Conservation (phyloP, 345 rosid species). For the Hypericum androsaemum region DNA sequence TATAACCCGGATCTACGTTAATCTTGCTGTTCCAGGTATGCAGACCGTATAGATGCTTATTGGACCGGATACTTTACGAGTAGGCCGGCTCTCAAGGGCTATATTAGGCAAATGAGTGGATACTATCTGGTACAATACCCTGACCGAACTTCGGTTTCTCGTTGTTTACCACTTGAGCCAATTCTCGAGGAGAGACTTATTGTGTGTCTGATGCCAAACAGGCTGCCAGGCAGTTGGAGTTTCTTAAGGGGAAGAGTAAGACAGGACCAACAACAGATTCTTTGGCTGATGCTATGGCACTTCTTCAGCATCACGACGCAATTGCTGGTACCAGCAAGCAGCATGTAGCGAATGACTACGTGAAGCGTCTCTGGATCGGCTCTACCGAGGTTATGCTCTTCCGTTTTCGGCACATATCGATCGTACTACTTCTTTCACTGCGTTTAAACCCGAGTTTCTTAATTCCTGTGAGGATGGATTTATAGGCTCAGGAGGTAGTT, state of each 20-base stretch:
- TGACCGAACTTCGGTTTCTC: background rate
- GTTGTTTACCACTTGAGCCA: too few relatives aligned
- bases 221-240: slow-evolving; percentile 49
- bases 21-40: slow-evolving; percentile 44
- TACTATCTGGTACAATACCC: slow-evolving; percentile 56
- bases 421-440: background rate
- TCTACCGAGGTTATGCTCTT: slow-evolving; percentile 41
- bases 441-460: background rate
- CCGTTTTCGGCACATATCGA: too few relatives aligned
- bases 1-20: slow-evolving; percentile 7
- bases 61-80: slow-evolving; percentile 98
- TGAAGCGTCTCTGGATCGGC: slow-evolving; percentile 35
- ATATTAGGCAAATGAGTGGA: slow-evolving; percentile 69
- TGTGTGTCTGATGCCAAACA: slow-evolving; percentile 11
- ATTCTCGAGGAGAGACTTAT: slow-evolving; percentile 8
- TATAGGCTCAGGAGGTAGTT: slow-evolving; percentile 35
- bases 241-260: slow-evolving; percentile 31
- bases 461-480: slow-evolving; percentile 4
- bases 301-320: slow-evolving; percentile 46
- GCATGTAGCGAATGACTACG: slow-evolving; percentile 48
- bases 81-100: slow-evolving; percentile 76
- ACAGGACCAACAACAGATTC: slow-evolving; percentile 27
- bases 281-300: slow-evolving; percentile 44
- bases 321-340: slow-evolving; percentile 40
- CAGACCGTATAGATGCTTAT: slow-evolving; percentile 81